phyloP scores from a whole-genome alignment of 768 basidiomycete species.

The Leccinum incarnatum region DNA sequence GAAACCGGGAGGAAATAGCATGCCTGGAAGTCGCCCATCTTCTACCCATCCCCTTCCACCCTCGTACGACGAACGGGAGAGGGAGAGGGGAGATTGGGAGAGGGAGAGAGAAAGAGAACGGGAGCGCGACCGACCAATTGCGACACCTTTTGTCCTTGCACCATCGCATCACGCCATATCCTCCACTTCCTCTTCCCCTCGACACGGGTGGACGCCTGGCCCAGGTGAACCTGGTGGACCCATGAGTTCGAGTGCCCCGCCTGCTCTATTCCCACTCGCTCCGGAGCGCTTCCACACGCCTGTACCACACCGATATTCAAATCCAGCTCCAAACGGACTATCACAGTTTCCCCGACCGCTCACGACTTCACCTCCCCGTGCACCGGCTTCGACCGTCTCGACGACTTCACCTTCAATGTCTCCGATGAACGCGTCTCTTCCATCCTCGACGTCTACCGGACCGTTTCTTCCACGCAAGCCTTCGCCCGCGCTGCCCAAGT shows the following conservation, averaged over 20 bases:
- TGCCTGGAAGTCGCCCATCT: conserved; percentile 37
- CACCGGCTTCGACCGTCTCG: not conserved
- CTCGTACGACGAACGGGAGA: conserved; percentile 30
- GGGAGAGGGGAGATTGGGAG: conserved; percentile 24
- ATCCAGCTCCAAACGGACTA: conserved; percentile 22
- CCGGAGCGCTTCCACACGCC: conserved; percentile 30
- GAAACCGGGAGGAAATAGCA: conserved; percentile 24
- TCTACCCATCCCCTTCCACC: conserved; percentile 36
- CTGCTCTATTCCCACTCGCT: conserved; percentile 23
- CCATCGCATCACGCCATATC: conserved; percentile 38
- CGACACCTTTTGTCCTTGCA: conserved; percentile 53
- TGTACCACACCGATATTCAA: conserved; percentile 27
- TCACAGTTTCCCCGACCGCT: conserved; percentile 22
- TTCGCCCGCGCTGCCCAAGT: conserved; percentile 27
- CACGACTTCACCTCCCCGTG: not conserved
- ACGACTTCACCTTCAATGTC: conserved; percentile 20
- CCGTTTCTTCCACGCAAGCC: conserved; percentile 26
- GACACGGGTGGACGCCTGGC: conserved; percentile 36
- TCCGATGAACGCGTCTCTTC: conserved; percentile 12
- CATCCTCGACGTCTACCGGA: conserved; percentile 12
- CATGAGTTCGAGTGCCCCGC: conserved; percentile 25
- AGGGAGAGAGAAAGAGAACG: conserved; percentile 34
- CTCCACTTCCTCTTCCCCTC: conserved; percentile 40
- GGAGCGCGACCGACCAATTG: conserved; percentile 50
- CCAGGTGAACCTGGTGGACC: conserved; percentile 28